Conservation (phyloP, 495 filamentous ascomycete species). For the Terfezia boudieri region DNA sequence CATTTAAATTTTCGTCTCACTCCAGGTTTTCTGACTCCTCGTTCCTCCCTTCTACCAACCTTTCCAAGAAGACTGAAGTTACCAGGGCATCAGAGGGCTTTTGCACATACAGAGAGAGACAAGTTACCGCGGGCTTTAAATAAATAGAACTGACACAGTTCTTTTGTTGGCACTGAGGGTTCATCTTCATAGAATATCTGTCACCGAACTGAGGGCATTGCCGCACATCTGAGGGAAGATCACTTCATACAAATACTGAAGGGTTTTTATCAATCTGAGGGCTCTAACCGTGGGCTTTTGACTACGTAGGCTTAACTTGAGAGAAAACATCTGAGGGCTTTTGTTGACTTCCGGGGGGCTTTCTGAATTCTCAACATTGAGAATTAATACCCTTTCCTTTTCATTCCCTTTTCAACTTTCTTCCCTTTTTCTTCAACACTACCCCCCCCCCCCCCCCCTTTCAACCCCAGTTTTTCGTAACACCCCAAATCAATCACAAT, state of each 20-base stretch:
- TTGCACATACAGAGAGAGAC: slow-evolving; percentile 11
- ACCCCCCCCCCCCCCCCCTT: slow-evolving; percentile 1
- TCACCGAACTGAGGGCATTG: not conserved
- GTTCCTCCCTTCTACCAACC: slow-evolving; percentile 1
- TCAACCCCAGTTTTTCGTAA: slow-evolving; percentile 1
- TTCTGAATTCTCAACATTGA: slow-evolving; percentile 4
- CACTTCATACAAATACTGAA: not conserved
- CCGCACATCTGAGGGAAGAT: not conserved
- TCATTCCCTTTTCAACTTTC: not conserved
- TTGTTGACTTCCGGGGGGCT: slow-evolving; percentile 7
- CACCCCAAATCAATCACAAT: slow-evolving; percentile 21
- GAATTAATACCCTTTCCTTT: slow-evolving; percentile 4
- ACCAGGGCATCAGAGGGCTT: slow-evolving; percentile 12
- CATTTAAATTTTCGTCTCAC: slow-evolving; percentile 4
- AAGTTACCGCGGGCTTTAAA: slow-evolving; percentile 11
- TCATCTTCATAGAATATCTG: slow-evolving; percentile 9
- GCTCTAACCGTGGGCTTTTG: slow-evolving; percentile 7
- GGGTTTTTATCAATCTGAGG: slow-evolving; percentile 7
- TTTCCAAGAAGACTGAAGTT: slow-evolving; percentile 14
- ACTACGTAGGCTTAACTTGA: slow-evolving; percentile 1
- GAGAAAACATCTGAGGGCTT: slow-evolving; percentile 1
- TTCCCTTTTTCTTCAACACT: not conserved
- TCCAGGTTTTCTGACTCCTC: not conserved
- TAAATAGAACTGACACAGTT: slow-evolving; percentile 4
- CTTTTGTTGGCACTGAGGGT: slow-evolving; percentile 18